Base-by-base conservation (phyloP, 306 rosid genomes). In the Cyclanthera cordifolia region DNA sequence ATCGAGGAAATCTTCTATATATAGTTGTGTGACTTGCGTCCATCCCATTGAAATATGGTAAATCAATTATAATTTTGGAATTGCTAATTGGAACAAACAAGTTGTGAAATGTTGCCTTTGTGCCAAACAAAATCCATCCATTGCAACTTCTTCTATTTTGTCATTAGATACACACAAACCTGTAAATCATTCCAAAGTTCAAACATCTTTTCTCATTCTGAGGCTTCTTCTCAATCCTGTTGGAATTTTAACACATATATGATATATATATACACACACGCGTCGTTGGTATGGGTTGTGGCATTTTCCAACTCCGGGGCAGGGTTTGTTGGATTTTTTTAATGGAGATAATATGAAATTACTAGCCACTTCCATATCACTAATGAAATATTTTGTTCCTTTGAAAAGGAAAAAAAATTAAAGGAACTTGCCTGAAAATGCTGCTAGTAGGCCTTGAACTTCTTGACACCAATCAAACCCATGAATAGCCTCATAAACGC, bases 381-480 rank as follows among this genome's bases (percentile, higher is more conserved):
- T 34, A 63, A 63, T 21, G 51, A 14, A 63, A 63, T 37, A 25
- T 63, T 2, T 39, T 39, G 37, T 32, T 32, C 37, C 37, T 32
- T 32, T 32, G 37, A 32, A 32, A 4, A 32, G 37, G 37, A 32
- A 32, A 3, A 3, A 0, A 32, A 1, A 32, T 32, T 32, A 32
- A 3, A 32, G 6, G 4, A 1, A 32, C 85, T 81, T 86, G 73
- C 99, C 99, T 81, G 97, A 86, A 76, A 87, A 90, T 67, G 97
- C 88, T 46, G 87, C 80, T 28, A 94, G 81, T 39, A 86, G 77
- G 70, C 73, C 81, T 53, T 86, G 85, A 69, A 85, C 79, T 67
- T 88, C 88, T 78, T 75, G 95, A 75, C 79, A 85, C 97, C 97
- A 90, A 34, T 88, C 88, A 75, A 80, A 90, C 25, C 78, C 87